Evolutionary conservation across 371 early-diverging fungal species (phyloP).

Genomic region (Actinomortierella wolfii): DNA sequence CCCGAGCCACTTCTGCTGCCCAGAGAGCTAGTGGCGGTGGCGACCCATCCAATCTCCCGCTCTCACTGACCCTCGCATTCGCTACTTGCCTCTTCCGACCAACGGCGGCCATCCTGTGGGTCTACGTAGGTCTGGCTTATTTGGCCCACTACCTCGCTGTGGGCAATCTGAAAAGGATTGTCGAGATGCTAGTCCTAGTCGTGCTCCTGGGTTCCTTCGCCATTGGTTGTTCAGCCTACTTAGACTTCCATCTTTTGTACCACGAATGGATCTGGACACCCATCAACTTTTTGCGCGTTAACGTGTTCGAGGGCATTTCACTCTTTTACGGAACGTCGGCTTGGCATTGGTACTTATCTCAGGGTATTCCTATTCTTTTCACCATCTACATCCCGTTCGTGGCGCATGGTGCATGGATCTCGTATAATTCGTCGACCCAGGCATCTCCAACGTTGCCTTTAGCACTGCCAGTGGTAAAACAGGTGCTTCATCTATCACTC

Average conservation of each 20-base stretch:
- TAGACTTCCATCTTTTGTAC: slow-evolving; percentile 70
- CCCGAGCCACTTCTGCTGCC: slow-evolving; percentile 4
- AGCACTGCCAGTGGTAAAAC: background rate
- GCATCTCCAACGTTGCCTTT: slow-evolving; percentile 11
- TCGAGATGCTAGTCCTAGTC: slow-evolving; percentile 12
- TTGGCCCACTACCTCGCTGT: slow-evolving; percentile 26
- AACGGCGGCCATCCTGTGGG: slow-evolving; percentile 85
- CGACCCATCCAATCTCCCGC: slow-evolving; percentile 33
- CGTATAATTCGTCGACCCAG: background rate
- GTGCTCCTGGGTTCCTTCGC: slow-evolving; percentile 41
- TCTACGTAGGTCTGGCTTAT: slow-evolving; percentile 67
- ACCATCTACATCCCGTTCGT: slow-evolving; percentile 74
- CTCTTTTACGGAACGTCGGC: slow-evolving; percentile 89
- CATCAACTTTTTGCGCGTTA: slow-evolving; percentile 76
- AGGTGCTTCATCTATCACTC: slow-evolving; percentile 42
- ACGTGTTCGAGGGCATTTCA: slow-evolving; percentile 77
- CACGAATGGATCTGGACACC: slow-evolving; percentile 67
- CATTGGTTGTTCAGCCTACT: slow-evolving; percentile 48
- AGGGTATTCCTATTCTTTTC: slow-evolving; percentile 79
- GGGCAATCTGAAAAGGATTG: slow-evolving; percentile 7
- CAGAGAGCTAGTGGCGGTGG: background rate
- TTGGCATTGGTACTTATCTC: slow-evolving; percentile 89
- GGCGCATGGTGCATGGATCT: slow-evolving; percentile 48
- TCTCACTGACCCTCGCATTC: slow-evolving; percentile 70
- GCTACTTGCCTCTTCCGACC: slow-evolving; percentile 84